These are phyloP conservation scores for Lactarius trivialis DNA, from an alignment of 768 basidiomycete genomes.

Conservation along the genomic window DNA sequence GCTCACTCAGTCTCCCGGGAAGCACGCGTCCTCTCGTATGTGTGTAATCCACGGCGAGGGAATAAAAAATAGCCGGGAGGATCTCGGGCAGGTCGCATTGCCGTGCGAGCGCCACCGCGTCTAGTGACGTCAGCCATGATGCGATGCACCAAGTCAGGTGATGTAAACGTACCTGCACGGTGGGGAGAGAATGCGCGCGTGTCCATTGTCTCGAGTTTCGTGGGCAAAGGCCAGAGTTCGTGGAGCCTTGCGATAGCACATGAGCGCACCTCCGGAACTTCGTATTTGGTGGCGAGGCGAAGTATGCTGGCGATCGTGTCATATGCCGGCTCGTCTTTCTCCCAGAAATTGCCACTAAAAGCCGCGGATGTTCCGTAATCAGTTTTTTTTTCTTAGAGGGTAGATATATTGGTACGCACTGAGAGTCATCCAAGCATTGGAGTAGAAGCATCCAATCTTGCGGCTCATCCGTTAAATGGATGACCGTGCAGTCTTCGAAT, in stretches of 20 bases:
- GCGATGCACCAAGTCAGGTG: background rate
- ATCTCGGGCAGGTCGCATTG: slow-evolving; percentile 33
- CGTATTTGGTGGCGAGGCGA: slow-evolving; percentile 35
- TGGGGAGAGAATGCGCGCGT: slow-evolving; percentile 27
- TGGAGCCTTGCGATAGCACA: slow-evolving; percentile 27
- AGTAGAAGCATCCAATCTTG: slow-evolving; percentile 30
- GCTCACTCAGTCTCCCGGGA: background rate
- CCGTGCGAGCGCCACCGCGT: slow-evolving; percentile 33
- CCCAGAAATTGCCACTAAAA: slow-evolving; percentile 26
- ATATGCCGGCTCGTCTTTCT: slow-evolving; percentile 24
- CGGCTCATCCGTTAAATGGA: slow-evolving; percentile 28
- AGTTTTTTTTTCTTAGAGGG: background rate
- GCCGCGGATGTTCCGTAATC: background rate
- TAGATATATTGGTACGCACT: slow-evolving; percentile 24
- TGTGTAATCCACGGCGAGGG: slow-evolving; percentile 27
- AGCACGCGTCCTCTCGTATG: background rate
- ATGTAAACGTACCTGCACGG: slow-evolving; percentile 28
- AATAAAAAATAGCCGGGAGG: slow-evolving; percentile 37
- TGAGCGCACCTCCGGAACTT: slow-evolving; percentile 28
- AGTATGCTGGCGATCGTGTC: slow-evolving; percentile 28
- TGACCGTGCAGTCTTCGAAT: slow-evolving; percentile 31
- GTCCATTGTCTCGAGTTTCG: slow-evolving; percentile 27
- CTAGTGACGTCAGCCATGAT: slow-evolving; percentile 20
- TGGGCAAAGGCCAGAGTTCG: slow-evolving; percentile 29
- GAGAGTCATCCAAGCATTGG: slow-evolving; percentile 32